Evolutionary conservation across 2,329 filamentous ascomycete genomes (phyloP).

Genomic region (Penicillium sp.): DNA sequence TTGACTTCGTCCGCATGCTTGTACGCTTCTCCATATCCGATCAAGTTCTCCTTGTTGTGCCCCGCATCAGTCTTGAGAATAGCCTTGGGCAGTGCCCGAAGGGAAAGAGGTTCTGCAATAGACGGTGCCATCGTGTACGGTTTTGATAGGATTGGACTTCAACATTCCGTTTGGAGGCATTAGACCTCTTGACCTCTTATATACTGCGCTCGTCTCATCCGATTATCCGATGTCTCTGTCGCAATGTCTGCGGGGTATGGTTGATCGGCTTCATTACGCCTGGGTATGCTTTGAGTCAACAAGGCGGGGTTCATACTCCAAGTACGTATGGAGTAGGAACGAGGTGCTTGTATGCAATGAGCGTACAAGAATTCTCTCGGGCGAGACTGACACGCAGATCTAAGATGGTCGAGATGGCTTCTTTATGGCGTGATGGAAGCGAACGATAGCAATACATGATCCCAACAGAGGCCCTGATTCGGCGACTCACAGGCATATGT

Average conservation of each 20-base stretch:
- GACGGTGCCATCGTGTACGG: slow-evolving; percentile 40
- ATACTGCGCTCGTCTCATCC: slow-evolving; percentile 17
- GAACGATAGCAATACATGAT: slow-evolving; percentile 14
- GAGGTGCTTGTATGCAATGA: background rate
- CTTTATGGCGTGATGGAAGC: slow-evolving; percentile 20
- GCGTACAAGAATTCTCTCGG: background rate
- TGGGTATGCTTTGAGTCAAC: background rate
- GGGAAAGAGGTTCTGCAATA: slow-evolving; percentile 35
- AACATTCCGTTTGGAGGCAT: background rate
- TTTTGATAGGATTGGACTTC: background rate
- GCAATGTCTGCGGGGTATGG: slow-evolving; percentile 32
- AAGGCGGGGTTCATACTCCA: slow-evolving; percentile 8
- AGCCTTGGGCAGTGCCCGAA: slow-evolving; percentile 32
- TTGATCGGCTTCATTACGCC: slow-evolving; percentile 13
- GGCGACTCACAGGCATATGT: background rate
- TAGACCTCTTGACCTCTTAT: background rate
- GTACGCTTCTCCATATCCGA: slow-evolving; percentile 37
- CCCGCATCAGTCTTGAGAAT: slow-evolving; percentile 37
- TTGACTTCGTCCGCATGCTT: slow-evolving; percentile 59
- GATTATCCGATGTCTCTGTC: slow-evolving; percentile 25
- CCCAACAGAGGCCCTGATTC: slow-evolving; percentile 8
- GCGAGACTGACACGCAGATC: slow-evolving; percentile 7
- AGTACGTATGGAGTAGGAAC: background rate
- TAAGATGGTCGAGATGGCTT: slow-evolving; percentile 8
- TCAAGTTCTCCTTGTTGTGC: slow-evolving; percentile 43